Evolutionary conservation across 1,284 basidiomycete genomes (phyloP), one percentile per base, ranked within the genome.

Genomic region (Ceratobasidium sp.): DNA sequence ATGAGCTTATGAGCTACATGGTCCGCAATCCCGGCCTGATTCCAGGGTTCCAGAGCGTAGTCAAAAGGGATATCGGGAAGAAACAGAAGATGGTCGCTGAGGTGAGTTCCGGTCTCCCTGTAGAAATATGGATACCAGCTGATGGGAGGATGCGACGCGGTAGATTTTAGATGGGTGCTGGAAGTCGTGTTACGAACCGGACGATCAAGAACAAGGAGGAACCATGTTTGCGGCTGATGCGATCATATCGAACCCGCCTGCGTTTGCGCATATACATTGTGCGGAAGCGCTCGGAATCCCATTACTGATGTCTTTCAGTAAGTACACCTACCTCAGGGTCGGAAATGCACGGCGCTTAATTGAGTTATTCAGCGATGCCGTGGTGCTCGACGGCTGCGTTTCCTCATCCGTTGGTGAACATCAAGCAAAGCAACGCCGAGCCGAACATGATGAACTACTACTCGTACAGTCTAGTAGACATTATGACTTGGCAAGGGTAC

Each of bases 231-330:
- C 84, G 0, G 88, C 87, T 1, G 89, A 90, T 78, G 88, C 88
- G 0, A 89, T 90, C 65, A 89, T 91, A 63, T 86, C 86, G 33
- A 90, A 90, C 79, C 89, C 90, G 11, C 89, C 89, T 0, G 84
- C 87, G 1, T 90, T 90, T 78, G 89, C 87, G 0, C 89, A 90
- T 81, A 81, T 90, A 3, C 89, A 90, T 77, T 87, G 89, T 60
- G 89, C 89, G 0, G 89, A 91, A 78, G 88, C 88, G 4, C 89
- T 90, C 2, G 89, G 89, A 0, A 84, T 91, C 48, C 89, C 89
- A 0, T 80, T 90, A 11, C 82, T 87, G 44, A 80, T 90, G 78
- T 87, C 85, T 47, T 89, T 89, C 79, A 90, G 88, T 89, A 75
- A 77, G 87, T 82, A 66, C 66, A 64, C 50, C 36, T 67, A 56